phyloP scores from a whole-genome alignment of 176 grass and related monocot genomes.

The Zoysia pacifica region DNA sequence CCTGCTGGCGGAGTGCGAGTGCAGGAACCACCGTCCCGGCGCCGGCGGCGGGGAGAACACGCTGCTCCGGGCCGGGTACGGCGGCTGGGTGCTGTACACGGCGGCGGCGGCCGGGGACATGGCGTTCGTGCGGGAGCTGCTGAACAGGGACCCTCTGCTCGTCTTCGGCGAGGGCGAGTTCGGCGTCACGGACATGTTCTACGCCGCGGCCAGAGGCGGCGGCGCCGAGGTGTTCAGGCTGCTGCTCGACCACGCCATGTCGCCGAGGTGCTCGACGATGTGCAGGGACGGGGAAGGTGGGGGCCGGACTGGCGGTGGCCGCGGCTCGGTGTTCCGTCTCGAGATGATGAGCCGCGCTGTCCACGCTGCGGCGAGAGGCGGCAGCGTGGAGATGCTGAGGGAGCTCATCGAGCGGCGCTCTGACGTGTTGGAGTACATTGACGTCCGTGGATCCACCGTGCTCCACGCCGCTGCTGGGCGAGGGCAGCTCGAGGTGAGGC shows the following conservation, averaged over 20 bases:
- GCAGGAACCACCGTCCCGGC: slow-evolving; percentile 43
- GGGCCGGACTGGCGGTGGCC: not conserved
- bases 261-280: slow-evolving; percentile 54
- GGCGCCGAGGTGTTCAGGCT: slow-evolving; percentile 58
- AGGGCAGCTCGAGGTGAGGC: slow-evolving; percentile 83
- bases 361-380: slow-evolving; percentile 79
- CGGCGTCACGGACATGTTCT: slow-evolving; percentile 91
- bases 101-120: slow-evolving; percentile 75
- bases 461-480: slow-evolving; percentile 79
- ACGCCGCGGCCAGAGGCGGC: slow-evolving; percentile 70
- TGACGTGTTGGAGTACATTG: slow-evolving; percentile 59
- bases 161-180: slow-evolving; percentile 96
- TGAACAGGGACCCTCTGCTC: slow-evolving; percentile 69
- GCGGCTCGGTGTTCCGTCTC: slow-evolving; percentile 51
- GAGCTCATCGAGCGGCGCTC: slow-evolving; percentile 58
- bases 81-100: slow-evolving; percentile 92
- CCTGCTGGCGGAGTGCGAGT: slow-evolving; percentile 76
- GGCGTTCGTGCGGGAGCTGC: slow-evolving; percentile 70
- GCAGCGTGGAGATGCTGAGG: slow-evolving; percentile 68
- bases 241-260: slow-evolving; percentile 69
- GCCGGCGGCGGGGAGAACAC: slow-evolving; percentile 51
- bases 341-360: slow-evolving; percentile 87
- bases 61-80: slow-evolving; percentile 82
- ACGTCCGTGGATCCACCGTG: slow-evolving; percentile 76
- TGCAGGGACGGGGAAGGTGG: slow-evolving; percentile 34